Evolutionary conservation across 345 rosid genomes (phyloP).

Genomic region (Euphorbia peplus): DNA sequence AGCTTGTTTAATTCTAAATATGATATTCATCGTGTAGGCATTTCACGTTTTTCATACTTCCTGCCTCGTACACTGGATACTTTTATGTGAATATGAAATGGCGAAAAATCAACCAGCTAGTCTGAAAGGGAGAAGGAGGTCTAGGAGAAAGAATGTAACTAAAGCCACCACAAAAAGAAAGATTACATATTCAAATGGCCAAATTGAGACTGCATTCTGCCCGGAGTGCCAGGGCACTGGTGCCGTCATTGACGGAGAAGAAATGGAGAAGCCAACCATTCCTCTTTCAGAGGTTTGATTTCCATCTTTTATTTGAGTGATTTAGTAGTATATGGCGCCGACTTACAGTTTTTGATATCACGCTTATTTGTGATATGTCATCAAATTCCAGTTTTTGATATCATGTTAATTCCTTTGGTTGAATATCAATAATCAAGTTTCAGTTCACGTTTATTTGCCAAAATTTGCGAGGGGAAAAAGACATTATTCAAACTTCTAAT

Average conservation of each 20-base stretch:
- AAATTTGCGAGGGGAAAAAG: neutral
- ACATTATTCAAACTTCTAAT: neutral
- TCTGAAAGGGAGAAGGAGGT: slow-evolving; percentile 46
- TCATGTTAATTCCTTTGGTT: neutral
- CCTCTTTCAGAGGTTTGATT: slow-evolving; percentile 76
- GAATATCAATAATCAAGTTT: neutral
- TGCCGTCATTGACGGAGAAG: slow-evolving; percentile 46
- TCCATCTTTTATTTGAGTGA: neutral
- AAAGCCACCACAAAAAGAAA: slow-evolving; percentile 37
- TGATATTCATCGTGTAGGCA: slow-evolving; percentile 39
- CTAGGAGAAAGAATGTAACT: slow-evolving; percentile 46
- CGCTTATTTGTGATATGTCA: no score
- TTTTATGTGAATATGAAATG: slow-evolving; percentile 72
- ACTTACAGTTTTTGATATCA: neutral
- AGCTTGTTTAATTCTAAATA: neutral
- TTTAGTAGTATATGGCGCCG: neutral
- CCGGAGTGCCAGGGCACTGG: slow-evolving; percentile 98
- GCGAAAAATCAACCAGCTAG: slow-evolving; percentile 36
- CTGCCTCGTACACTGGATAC: slow-evolving; percentile 91
- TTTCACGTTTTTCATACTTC: slow-evolving; percentile 88
- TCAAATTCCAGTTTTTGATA: neutral
- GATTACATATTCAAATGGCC: slow-evolving; percentile 25
- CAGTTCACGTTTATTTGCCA: neutral
- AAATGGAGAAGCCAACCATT: slow-evolving; percentile 54
- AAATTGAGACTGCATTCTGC: slow-evolving; percentile 65